Conservation (phyloP, 371 early-diverging fungal genomes). For the Mucor piriformis region DNA sequence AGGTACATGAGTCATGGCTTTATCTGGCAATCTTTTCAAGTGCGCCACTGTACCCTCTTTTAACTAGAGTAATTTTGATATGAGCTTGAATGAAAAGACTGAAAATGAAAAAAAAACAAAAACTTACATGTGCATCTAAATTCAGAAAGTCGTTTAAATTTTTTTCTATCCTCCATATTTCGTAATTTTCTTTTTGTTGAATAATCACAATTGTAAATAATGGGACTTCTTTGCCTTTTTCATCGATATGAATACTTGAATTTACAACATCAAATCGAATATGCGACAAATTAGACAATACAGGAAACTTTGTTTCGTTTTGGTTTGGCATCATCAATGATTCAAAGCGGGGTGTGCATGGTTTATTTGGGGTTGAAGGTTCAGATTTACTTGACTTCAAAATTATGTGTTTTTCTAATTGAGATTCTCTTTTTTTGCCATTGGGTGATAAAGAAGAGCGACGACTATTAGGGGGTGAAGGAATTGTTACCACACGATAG, state of each 20-base stretch:
- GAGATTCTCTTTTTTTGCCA: neutral
- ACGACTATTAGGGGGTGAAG: neutral
- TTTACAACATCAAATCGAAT: slow-evolving; percentile 63
- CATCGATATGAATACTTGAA: slow-evolving; percentile 66
- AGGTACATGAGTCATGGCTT: slow-evolving; percentile 66
- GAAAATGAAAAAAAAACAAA: neutral
- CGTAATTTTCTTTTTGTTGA: slow-evolving; percentile 34
- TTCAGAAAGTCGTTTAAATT: slow-evolving; percentile 76
- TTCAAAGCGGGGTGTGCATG: slow-evolving; percentile 18
- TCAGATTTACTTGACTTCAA: slow-evolving; percentile 15
- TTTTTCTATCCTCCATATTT: slow-evolving; percentile 85
- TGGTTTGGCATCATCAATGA: slow-evolving; percentile 9
- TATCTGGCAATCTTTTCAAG: slow-evolving; percentile 78
- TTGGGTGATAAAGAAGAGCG: neutral
- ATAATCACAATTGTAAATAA: slow-evolving; percentile 56
- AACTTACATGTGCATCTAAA: slow-evolving; percentile 70
- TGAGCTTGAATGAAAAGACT: neutral
- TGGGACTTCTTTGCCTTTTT: slow-evolving; percentile 70
- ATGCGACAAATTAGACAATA: slow-evolving; percentile 29
- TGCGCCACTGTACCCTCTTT: slow-evolving; percentile 44
- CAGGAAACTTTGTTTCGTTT: slow-evolving; percentile 3
- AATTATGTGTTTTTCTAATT: neutral
- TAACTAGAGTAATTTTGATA: slow-evolving; percentile 17
- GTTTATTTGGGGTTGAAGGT: slow-evolving; percentile 15
- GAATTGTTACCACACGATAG: neutral